A percentile compares a stretch with the other conserved stretches of the same genome.
Evolutionary conservation across 352 stramenopile genomes (phyloP).

Genomic region (Pythium sp.): DNA sequence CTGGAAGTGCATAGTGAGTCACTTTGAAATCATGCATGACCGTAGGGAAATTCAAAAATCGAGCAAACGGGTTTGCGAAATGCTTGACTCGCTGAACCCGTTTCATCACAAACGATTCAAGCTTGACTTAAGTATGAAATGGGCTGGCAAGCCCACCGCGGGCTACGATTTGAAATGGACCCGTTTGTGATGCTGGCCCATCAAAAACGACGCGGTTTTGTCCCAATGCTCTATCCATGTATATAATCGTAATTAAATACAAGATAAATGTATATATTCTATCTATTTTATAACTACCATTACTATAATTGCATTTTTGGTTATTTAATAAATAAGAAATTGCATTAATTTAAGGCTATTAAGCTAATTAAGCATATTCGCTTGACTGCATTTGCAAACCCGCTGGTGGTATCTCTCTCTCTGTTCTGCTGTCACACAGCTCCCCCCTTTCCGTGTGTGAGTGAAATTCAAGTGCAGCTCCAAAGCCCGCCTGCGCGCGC

Average conservation of each 20-base stretch:
- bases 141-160: no score
- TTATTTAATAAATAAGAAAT: background rate
- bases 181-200: background rate
- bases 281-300: background rate
- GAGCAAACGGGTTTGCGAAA: background rate
- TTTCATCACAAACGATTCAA: background rate
- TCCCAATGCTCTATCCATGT: constrained; percentile 10
- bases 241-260: background rate
- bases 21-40: constrained; percentile 1
- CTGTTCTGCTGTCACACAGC: background rate
- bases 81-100: background rate
- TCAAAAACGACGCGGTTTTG: background rate
- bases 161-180: background rate
- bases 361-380: background rate
- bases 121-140: background rate
- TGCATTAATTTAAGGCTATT: background rate
- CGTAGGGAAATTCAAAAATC: background rate
- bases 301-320: background rate
- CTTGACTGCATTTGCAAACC: background rate
- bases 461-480: constrained; percentile 13
- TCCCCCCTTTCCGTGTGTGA: background rate
- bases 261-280: no score
- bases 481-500: no score
- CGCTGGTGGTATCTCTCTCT: background rate
- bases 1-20: background rate